Evolutionary conservation across 441 rosid species (phyloP), one percentile per base, ranked within the genome.

Genomic region (Sinapis alba): DNA sequence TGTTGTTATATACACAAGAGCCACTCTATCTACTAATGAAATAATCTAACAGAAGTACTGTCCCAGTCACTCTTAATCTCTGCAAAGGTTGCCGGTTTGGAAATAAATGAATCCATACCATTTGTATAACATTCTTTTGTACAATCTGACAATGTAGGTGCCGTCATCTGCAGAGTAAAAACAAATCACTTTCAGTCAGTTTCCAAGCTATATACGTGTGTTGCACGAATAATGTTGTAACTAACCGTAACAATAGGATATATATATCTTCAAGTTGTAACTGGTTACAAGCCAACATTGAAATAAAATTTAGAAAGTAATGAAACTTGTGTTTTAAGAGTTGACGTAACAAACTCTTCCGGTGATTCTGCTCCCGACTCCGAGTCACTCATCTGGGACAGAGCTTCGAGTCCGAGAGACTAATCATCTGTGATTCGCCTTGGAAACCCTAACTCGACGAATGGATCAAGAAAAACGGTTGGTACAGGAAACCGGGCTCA

Each of bases 71-170:
- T 83, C 34, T 38, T 38, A 85, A 74, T 70, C 87, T 89, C 59
- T 86, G 90, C 71, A 84, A 89, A 15, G 93, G 88, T 50, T 23
- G 26, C 87, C 2, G 92, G 97, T 76, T 93, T 93, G 30, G 97
- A 89, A 62, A 87, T 87, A 71, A 89, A 91, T 0, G 93, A 89
- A 73, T 91, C 98, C 97, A 93, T 91, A 62, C 97, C 95, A 71
- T 88, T 91, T 61, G 86, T 84, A 50, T 15, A 91, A 79, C 96
- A 93, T 77, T 93, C 90, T 6, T 87, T 91, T 71, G 88, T 88
- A 69, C 96, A 87, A 79, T 91, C 98, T 7, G 94, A 81, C 80
- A 86, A 74, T 77, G 94, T 85, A 79, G 90, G 91, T 9, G 98
- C 91, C 6, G 93, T 90, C 93, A 91, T 89, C 97, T 88, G 88